Evolutionary conservation across 2,329 filamentous ascomycete genomes (phyloP), one percentile per base, ranked within the genome.

Genomic region (Fusarium napiforme): DNA sequence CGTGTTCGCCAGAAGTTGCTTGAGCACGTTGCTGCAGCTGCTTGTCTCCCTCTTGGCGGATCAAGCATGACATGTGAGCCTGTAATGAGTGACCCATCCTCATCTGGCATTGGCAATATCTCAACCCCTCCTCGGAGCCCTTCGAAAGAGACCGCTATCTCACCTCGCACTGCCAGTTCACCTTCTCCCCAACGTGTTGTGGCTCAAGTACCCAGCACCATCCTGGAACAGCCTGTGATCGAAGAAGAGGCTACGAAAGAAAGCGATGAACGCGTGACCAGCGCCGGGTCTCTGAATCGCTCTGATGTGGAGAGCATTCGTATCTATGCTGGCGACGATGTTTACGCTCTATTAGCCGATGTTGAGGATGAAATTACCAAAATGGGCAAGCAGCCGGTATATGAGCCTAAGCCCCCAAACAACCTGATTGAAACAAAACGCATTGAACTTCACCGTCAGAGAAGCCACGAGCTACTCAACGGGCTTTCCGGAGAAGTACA

Each of bases 1-100:
- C 87, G 92, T 11, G 90, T 96, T 49, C 89, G 93, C 42, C 93
- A 95, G 79, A 96, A 95, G 85, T 85, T 96, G 18, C 87, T 96
- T 7, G 93, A 96, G 81, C 93, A 96, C 78, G 91, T 95, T 59
- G 93, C 93, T 52, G 93, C 92, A 21, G 92, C 93, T 5, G 84
- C 89, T 58, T 89, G 88, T 11, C 84, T 92, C 18, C 80, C 83
- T 26, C 42, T 73, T 18, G 57, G 53, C 37, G 69, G 74, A 59
- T 65, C 75, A 46, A 75, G 80, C 26, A 74, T 82, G 21, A 73
- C 80, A 14, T 83, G 80, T 67, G 84, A 86, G 71, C 82, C 81
- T 52, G 82, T 81, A 55, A 82, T 84, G 78, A 83, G 83, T 28
- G 78, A 84, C 18, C 46, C 61, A 7, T 80, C 82, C 40, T 74